Conservation (phyloP, 2,329 filamentous ascomycete species). For the Aspergillus sp. region DNA sequence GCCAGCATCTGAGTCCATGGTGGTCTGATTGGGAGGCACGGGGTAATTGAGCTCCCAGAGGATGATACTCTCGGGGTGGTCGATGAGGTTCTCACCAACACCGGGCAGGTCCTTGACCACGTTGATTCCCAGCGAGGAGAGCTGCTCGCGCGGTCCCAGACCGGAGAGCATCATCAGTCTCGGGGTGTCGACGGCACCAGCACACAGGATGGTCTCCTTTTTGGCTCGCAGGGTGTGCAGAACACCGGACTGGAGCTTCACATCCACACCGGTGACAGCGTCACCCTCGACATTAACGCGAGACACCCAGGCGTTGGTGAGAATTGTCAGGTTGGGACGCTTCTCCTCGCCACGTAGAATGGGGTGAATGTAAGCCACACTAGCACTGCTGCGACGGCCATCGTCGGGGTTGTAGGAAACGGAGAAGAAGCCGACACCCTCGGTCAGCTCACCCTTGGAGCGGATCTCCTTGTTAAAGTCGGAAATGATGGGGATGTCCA, state of each 20-base stretch:
- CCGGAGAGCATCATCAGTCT: constrained; percentile 56
- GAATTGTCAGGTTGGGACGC: constrained; percentile 75
- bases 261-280: constrained; percentile 67
- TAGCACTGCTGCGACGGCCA: constrained; percentile 76
- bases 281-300: constrained; percentile 69
- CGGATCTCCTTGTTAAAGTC: constrained; percentile 87
- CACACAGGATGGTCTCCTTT: constrained; percentile 73
- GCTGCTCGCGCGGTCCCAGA: constrained; percentile 49
- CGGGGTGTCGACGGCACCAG: constrained; percentile 77
- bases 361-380: constrained; percentile 88
- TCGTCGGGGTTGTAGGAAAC: constrained; percentile 88
- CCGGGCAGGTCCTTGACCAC: constrained; percentile 57
- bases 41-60: constrained; percentile 77
- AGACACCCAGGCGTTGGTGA: constrained; percentile 85
- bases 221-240: constrained; percentile 56
- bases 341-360: constrained; percentile 79
- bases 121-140: constrained; percentile 50
- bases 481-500: constrained; percentile 73
- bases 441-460: constrained; percentile 64
- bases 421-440: constrained; percentile 84
- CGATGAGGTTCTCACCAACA: constrained; percentile 60
- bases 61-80: constrained; percentile 63
- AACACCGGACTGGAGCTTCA: constrained; percentile 60
- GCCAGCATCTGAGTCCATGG: constrained; percentile 85
- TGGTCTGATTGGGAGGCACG: constrained; percentile 74